Evolutionary conservation across 176 grass and related monocot species (phyloP), one percentile per base, ranked within the genome.

Genomic region (Aegilops tauschii): DNA sequence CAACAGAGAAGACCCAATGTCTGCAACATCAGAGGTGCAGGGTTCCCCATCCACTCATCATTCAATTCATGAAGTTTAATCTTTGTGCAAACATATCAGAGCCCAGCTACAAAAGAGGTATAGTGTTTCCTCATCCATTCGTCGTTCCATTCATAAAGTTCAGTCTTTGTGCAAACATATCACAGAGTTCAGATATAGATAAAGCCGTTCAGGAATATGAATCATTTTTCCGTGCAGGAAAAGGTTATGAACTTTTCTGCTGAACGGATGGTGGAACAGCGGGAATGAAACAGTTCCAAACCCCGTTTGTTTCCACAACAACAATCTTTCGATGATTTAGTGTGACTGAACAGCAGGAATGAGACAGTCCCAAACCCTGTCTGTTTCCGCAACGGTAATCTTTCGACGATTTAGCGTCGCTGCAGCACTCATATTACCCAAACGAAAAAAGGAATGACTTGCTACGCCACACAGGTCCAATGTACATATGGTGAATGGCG

Each of bases 51-150:
- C 27, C 14, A 79, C 65, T 45, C 34, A 5, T 40, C 56, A 59
- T 14, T 80, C 17, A 16, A 83, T 83, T 20, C 37, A 79, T 56
- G 83, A 49, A 73, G 62, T 20, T 74, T 14, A 81, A 59, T 9
- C 65, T 86, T 81, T n/a, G 56, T 36, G 64, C 40, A 68, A 59
- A 58, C 63, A 82, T 31, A 42, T 5, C 52, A 77, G 36, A 32
- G 23, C 31, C 54, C 61, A 68, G 72, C 54, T 56, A 34, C 39
- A 36, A 4, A 58, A 20, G 47, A 52, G 47, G 28, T 4, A 5
- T 52, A 32, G 29, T 40, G 44, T 34, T 83, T 58, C 67, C 42
- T 52, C 20, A 30, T 73, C 20, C 16, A 67, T 73, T 45, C 14
- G 4, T 25, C 56, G n/a, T 25, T 25, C 17, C 28, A 79, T 83